Percentiles rank a stretch among this genome's conserved stretches.
Evolutionary conservation across 805 yeast genomes (phyloP).

Genomic region (Ogataea trehaloabstinens): DNA sequence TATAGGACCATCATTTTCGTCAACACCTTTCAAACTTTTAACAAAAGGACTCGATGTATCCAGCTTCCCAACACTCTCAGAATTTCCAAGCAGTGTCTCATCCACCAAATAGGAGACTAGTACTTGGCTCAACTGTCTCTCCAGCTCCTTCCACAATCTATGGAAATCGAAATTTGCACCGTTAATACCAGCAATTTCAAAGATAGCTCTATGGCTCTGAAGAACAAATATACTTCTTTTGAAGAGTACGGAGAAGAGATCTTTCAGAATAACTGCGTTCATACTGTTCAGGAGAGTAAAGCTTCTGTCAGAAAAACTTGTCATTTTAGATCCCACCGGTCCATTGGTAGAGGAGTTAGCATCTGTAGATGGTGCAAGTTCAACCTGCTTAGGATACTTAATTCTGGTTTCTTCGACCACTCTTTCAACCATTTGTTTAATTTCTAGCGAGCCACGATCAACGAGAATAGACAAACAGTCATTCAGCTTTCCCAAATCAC

Average conservation of each 20-base stretch:
- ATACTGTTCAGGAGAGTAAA: slow-evolving; percentile 24
- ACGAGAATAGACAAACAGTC: slow-evolving; percentile 53
- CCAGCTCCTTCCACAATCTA: slow-evolving; percentile 43
- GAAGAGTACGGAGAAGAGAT: slow-evolving; percentile 70
- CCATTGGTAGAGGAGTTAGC: slow-evolving; percentile 5
- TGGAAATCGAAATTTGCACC: slow-evolving; percentile 23
- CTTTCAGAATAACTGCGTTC: slow-evolving; percentile 51
- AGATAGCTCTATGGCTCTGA: slow-evolving; percentile 67
- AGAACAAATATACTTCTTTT: slow-evolving; percentile 58
- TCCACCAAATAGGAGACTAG: slow-evolving; percentile 39
- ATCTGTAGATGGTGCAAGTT: slow-evolving; percentile 11
- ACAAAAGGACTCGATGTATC: slow-evolving; percentile 22
- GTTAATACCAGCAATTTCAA: slow-evolving; percentile 46
- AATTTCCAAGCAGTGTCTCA: slow-evolving; percentile 27
- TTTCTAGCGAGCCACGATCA: slow-evolving; percentile 57
- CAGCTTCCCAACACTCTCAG: slow-evolving; percentile 16
- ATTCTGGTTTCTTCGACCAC: slow-evolving; percentile 63
- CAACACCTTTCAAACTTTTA: slow-evolving; percentile 23
- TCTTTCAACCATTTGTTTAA: slow-evolving; percentile 59
- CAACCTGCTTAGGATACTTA: slow-evolving; percentile 41
- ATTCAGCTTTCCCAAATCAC: slow-evolving; percentile 57
- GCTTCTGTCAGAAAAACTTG: slow-evolving; percentile 15
- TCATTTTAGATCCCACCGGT: slow-evolving; percentile 7
- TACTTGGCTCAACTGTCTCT: slow-evolving; percentile 38
- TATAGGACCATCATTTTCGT: slow-evolving; percentile 21